These are phyloP conservation scores for Polytrichum commune DNA, from an alignment of 225 moss, liverwort and hornwort species.

Conservation along the genomic window DNA sequence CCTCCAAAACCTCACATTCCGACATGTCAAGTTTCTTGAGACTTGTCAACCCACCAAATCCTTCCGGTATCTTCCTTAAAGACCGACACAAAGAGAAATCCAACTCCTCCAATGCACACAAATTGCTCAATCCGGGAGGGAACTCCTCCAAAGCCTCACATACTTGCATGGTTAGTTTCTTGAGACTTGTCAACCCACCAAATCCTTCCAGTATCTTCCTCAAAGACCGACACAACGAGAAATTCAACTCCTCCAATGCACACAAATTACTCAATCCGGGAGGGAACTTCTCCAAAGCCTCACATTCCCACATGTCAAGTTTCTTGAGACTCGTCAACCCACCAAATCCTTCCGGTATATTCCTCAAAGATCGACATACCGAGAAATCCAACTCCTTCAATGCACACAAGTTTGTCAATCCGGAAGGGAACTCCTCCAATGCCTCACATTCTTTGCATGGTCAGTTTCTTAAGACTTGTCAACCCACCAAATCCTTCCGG, in stretches of 20 bases:
- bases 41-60: not conserved
- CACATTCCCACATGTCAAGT: not conserved
- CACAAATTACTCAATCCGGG: not conserved
- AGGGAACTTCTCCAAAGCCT: not conserved
- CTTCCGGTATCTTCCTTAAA: not conserved
- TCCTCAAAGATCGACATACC: not conserved
- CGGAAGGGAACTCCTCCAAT: not conserved
- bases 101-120: not conserved
- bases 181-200: not conserved
- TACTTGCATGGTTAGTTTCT: not conserved
- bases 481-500: not conserved
- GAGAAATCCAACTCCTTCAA: not conserved
- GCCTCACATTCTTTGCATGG: not conserved
- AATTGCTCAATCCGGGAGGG: not conserved
- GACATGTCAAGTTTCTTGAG: not conserved
- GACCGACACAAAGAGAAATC: rapidly evolving
- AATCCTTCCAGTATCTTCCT: not conserved
- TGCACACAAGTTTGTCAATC: not conserved
- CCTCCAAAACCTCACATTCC: not conserved
- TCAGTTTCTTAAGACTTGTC: not conserved
- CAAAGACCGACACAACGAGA: not conserved
- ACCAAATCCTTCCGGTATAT: not conserved
- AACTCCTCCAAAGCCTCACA: not conserved
- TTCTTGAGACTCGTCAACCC: not conserved
- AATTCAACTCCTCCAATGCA: not conserved